phyloP scores from a whole-genome alignment of 2,329 filamentous ascomycete species.

The Cryphonectria nitschkei region DNA sequence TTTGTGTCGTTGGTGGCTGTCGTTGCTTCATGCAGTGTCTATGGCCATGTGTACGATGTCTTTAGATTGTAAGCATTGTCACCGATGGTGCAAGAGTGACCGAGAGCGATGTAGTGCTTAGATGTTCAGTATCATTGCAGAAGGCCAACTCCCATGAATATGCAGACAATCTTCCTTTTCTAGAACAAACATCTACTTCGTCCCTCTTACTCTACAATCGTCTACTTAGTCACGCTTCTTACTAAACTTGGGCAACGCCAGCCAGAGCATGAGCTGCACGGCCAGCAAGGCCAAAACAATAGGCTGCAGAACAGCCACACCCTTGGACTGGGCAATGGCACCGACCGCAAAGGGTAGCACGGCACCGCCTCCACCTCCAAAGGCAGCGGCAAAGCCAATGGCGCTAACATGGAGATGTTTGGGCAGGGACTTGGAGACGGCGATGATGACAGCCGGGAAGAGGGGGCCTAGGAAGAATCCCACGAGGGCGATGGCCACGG shows the following conservation, averaged over 20 bases:
- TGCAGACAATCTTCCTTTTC: no score
- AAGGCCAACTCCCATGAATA: no score
- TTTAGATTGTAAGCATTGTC: no score
- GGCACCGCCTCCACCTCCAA: conserved; percentile 74
- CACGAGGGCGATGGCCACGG: conserved; percentile 70
- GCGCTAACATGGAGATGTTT: conserved; percentile 74
- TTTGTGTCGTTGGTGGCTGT: no score
- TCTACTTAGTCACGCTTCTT: conserved; percentile 43
- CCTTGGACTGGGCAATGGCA: conserved; percentile 62
- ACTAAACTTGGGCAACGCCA: conserved; percentile 46
- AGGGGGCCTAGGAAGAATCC: conserved; percentile 82
- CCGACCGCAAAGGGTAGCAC: conserved; percentile 69
- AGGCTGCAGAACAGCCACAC: conserved; percentile 60
- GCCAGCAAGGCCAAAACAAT: conserved; percentile 56
- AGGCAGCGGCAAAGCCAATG: conserved; percentile 77
- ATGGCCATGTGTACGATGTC: no score
- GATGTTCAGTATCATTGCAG: no score
- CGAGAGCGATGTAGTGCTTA: no score
- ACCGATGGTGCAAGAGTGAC: no score
- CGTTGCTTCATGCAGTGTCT: no score
- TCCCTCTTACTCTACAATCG: no score
- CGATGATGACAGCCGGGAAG: conserved; percentile 74
- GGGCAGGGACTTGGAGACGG: conserved; percentile 70
- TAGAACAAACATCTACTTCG: no score
- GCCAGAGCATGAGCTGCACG: conserved; percentile 50